Evolutionary conservation across 495 filamentous ascomycete genomes (phyloP).

Genomic region (Baudoinia panamericana): DNA sequence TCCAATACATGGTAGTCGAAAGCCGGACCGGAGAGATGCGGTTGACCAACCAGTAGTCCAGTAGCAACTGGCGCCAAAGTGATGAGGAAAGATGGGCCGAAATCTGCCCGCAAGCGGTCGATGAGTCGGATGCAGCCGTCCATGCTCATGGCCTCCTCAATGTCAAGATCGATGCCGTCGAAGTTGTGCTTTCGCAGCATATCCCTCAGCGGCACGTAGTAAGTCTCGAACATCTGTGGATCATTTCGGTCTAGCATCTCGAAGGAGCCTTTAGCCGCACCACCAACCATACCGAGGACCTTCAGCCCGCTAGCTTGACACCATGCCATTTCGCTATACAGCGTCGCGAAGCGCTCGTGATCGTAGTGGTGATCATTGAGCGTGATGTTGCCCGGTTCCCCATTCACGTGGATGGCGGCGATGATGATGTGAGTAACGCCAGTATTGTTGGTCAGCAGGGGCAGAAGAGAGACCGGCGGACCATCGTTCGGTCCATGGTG

Average conservation of each 20-base stretch:
- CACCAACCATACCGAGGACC: slow-evolving; percentile 35
- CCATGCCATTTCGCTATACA: slow-evolving; percentile 33
- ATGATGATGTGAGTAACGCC: slow-evolving; percentile 36
- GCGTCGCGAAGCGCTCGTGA: slow-evolving; percentile 20
- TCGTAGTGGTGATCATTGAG: slow-evolving; percentile 33
- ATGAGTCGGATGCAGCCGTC: slow-evolving; percentile 27
- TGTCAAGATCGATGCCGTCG: slow-evolving; percentile 34
- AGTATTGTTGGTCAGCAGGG: slow-evolving; percentile 33
- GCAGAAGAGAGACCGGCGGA: slow-evolving; percentile 31
- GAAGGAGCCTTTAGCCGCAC: slow-evolving; percentile 32
- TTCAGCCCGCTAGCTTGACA: slow-evolving; percentile 33
- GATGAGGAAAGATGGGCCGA: slow-evolving; percentile 34
- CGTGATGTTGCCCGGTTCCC: slow-evolving; percentile 31
- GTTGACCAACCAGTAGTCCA: slow-evolving; percentile 27
- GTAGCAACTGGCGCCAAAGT: slow-evolving; percentile 35
- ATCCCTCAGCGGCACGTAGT: slow-evolving; percentile 30
- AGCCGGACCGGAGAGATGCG: slow-evolving; percentile 28
- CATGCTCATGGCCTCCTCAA: slow-evolving; percentile 32
- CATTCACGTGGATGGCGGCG: slow-evolving; percentile 36
- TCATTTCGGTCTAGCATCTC: slow-evolving; percentile 27
- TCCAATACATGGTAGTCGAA: slow-evolving; percentile 33
- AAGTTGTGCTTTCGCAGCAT: slow-evolving; percentile 26
- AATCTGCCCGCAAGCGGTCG: slow-evolving; percentile 29
- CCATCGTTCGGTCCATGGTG: slow-evolving; percentile 25
- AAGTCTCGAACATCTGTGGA: slow-evolving; percentile 27